A percentile compares a stretch with the other conserved stretches of the same genome.
These are phyloP conservation scores for Penicillium chermesinum DNA, from an alignment of 495 filamentous ascomycete species.

Conservation along the genomic window DNA sequence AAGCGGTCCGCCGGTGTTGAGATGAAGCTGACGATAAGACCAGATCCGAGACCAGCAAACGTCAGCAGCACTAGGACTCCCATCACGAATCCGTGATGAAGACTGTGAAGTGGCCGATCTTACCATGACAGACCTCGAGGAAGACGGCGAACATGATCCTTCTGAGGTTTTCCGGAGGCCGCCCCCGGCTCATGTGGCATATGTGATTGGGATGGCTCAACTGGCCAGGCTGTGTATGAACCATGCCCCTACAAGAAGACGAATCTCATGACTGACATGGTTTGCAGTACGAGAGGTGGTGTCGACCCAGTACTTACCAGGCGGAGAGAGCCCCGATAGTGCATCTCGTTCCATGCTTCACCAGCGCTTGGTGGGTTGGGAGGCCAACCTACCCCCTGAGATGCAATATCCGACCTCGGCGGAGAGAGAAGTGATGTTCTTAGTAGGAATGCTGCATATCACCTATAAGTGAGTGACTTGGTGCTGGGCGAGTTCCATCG, in stretches of 20 bases:
- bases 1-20: background rate
- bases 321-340: slow-evolving; percentile 23
- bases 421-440: slow-evolving; percentile 27
- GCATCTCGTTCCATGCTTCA: slow-evolving; percentile 26
- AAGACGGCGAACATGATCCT: slow-evolving; percentile 22
- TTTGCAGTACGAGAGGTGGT: slow-evolving; percentile 37
- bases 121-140: slow-evolving; percentile 31
- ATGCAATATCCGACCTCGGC: slow-evolving; percentile 27
- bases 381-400: slow-evolving; percentile 27
- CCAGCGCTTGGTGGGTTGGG: slow-evolving; percentile 31
- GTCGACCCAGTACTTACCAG: slow-evolving; percentile 37
- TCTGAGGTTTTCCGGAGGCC: slow-evolving; percentile 28
- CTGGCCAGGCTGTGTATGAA: slow-evolving; percentile 35
- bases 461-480: slow-evolving; percentile 40
- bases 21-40: background rate
- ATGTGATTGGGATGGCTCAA: slow-evolving; percentile 41
- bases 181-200: slow-evolving; percentile 25
- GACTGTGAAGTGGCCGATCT: slow-evolving; percentile 43
- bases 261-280: background rate
- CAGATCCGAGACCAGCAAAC: slow-evolving; percentile 41
- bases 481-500: too few relatives aligned
- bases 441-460: slow-evolving; percentile 41
- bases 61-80: slow-evolving; percentile 34
- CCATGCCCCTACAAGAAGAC: background rate
- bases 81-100: slow-evolving; percentile 41